Conservation (phyloP, 371 early-diverging fungal genomes). For the Massospora cicadina region DNA sequence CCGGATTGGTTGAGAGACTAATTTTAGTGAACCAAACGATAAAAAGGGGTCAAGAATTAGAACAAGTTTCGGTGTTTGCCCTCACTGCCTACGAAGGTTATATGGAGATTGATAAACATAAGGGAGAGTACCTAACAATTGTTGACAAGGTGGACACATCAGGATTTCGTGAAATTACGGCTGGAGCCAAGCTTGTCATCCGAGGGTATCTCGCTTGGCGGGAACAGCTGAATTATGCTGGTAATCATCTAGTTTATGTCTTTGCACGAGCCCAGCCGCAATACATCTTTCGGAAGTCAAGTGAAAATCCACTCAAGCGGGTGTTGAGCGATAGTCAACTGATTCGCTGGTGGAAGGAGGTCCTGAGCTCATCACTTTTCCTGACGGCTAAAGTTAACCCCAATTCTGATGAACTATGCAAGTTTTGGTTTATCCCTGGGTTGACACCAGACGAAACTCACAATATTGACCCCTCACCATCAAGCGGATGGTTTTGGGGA, state of each 20-base stretch:
- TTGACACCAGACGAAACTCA: slow-evolving; percentile 24
- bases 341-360: slow-evolving; percentile 59
- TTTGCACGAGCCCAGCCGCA: slow-evolving; percentile 77
- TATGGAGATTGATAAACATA: neutral
- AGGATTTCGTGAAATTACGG: neutral
- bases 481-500: slow-evolving; percentile 38
- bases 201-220: slow-evolving; percentile 1
- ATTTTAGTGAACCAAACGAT: neutral
- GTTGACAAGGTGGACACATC: slow-evolving; percentile 3
- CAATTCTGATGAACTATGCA: neutral
- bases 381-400: neutral
- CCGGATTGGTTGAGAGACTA: neutral
- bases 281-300: slow-evolving; percentile 61
- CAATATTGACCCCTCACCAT: slow-evolving; percentile 12
- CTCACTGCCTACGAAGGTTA: neutral
- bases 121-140: neutral
- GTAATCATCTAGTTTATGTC: slow-evolving; percentile 24
- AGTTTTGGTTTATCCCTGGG: slow-evolving; percentile 40
- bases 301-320: slow-evolving; percentile 33
- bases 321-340: slow-evolving; percentile 38
- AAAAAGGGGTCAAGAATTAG: neutral
- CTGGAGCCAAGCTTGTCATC: neutral
- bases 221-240: neutral
- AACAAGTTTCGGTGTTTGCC: neutral
- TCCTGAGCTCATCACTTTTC: slow-evolving; percentile 1